Evolutionary conservation across 2,329 filamentous ascomycete species (phyloP).

Genomic region (Pseudogymnoascus sp.): DNA sequence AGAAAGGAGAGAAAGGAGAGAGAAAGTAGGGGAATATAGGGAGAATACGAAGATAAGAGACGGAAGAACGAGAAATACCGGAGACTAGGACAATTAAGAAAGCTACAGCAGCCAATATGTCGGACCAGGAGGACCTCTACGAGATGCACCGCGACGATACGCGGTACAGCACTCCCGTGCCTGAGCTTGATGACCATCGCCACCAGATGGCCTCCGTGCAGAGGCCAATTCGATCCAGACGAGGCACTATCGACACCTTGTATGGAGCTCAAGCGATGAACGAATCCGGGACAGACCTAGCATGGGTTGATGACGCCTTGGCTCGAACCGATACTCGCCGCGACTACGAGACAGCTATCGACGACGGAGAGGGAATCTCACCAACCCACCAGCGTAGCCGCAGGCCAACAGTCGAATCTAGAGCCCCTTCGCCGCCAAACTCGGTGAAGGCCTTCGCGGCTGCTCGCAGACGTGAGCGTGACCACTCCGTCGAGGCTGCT

Average conservation of each 20-base stretch:
- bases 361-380: conserved; percentile 44
- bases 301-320: conserved; percentile 32
- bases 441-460: conserved; percentile 97
- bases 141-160: conserved; percentile 37
- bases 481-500: conserved; percentile 42
- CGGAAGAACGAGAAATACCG: background rate
- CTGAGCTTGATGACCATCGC: conserved; percentile 83
- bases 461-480: conserved; percentile 75
- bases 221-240: conserved; percentile 51
- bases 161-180: conserved; percentile 65
- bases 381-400: conserved; percentile 39
- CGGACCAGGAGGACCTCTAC: conserved; percentile 53
- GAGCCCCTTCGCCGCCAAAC: conserved; percentile 82
- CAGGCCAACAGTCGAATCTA: conserved; percentile 47
- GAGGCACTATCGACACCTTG: conserved; percentile 68
- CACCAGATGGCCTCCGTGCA: conserved; percentile 55
- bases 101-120: conserved; percentile 49
- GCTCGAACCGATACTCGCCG: conserved; percentile 60
- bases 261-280: conserved; percentile 40
- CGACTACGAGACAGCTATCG: conserved; percentile 51
- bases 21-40: background rate
- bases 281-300: conserved; percentile 30
- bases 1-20: conserved; percentile 1
- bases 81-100: conserved; percentile 1
- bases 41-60: background rate